These are phyloP conservation scores for Pestalotiopsis sp. DNA, from an alignment of 2,329 filamentous ascomycete species.

Conservation along the genomic window DNA sequence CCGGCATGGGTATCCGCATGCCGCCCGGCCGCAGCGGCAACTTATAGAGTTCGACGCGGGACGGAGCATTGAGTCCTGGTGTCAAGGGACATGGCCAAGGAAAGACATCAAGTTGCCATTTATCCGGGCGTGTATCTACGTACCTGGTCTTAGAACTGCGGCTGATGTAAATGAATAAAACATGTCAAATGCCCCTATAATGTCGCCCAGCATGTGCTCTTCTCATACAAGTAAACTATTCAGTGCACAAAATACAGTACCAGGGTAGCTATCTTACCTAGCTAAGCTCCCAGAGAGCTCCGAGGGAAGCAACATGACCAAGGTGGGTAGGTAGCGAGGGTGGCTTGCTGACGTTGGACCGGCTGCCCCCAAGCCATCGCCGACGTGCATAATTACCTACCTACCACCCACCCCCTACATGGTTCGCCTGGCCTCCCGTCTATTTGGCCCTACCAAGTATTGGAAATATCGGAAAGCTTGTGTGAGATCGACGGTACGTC, in stretches of 20 bases:
- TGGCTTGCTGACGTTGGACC: conserved; percentile 15
- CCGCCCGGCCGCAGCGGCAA: conserved; percentile 48
- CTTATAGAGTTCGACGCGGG: conserved; percentile 31
- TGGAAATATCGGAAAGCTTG: background rate
- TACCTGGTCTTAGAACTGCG: too few relatives aligned
- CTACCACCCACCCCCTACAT: background rate
- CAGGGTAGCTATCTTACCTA: background rate
- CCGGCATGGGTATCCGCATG: conserved; percentile 54
- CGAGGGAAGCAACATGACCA: background rate
- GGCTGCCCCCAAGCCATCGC: conserved; percentile 3
- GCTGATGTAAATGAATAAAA: too few relatives aligned
- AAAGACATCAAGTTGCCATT: background rate
- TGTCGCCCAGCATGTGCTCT: background rate
- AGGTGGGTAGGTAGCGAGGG: background rate
- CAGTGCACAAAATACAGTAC: background rate
- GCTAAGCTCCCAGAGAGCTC: background rate
- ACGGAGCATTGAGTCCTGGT: background rate
- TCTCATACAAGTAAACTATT: background rate
- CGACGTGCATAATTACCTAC: background rate
- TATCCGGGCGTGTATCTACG: too few relatives aligned
- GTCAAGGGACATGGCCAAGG: background rate
- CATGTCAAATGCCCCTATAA: too few relatives aligned
- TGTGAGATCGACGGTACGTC: too few relatives aligned
- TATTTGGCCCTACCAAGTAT: background rate
- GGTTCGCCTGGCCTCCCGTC: too few relatives aligned